Evolutionary conservation across 768 basidiomycete species (phyloP), one percentile per base, ranked within the genome.

Genomic region (Termitomyces sp.): DNA sequence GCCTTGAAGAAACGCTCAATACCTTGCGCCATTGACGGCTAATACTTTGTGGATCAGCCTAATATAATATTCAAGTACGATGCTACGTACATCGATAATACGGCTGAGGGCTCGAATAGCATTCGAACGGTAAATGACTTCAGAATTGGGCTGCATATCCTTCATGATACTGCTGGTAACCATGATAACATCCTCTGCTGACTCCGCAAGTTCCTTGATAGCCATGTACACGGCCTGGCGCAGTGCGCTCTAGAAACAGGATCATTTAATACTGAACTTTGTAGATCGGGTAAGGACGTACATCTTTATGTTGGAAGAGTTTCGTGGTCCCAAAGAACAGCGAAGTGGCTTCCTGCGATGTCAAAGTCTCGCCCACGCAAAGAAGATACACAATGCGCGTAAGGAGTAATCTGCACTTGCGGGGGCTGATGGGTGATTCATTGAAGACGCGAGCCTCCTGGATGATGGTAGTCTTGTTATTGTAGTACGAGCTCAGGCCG

Each of bases 111-210:
- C 95, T 62, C 97, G 86, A 65, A 98, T 99, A 16, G 97, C 90
- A 72, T 99, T 99, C 33, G 97, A 92, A 55, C 97, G 83, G 73
- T 99, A 99, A 60, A 99, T 94, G 66, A 98, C 96, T 73, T 99
- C 97, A 50, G 94, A 88, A 70, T 97, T 98, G 55, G 95, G 90
- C 68, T 99, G 97, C 94, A 98, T 99, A 69, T 99, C 97, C 78
- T 98, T 98, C 95, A 97, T 97, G 72, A 99, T 98, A 67, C 94
- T 97, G 71, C 88, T 92, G 10, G 97, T 99, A 61, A 98, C 95
- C 94, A 99, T 99, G 65, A 99, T 97, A 29, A 98, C 94, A 78
- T 98, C 96, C 72, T 99, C 94, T 16, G 97, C 93, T n/a, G 90
- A 88, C 36, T 84, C 86, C 29, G 94, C 89, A 12, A 99, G 82